Conservation (phyloP, 768 basidiomycete genomes). For the Mycena leptocephala region DNA sequence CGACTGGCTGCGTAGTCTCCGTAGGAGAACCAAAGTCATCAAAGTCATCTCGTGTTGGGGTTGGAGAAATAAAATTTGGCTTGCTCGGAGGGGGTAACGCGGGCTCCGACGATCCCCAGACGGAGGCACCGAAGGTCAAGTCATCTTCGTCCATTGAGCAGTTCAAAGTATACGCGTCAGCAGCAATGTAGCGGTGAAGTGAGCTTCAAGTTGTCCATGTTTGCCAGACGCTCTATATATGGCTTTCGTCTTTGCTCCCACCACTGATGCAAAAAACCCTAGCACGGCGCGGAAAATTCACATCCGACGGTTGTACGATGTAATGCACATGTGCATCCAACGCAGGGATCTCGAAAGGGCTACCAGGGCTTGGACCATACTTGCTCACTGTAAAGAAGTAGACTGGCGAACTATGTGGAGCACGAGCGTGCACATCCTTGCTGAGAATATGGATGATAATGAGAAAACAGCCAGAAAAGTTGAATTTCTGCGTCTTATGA, state of each 20-base stretch:
- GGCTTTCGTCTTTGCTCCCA: constrained; percentile 76
- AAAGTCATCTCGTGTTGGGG: constrained; percentile 64
- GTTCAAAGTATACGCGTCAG: constrained; percentile 1
- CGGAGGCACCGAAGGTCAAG: constrained; percentile 78
- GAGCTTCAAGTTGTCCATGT: neutral
- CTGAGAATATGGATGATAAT: constrained; percentile 46
- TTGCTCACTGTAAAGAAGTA: constrained; percentile 84
- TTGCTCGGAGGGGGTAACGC: constrained; percentile 47
- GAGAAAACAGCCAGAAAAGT: constrained; percentile 55
- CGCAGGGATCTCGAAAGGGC: constrained; percentile 77
- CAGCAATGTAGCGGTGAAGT: neutral
- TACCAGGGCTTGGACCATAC: constrained; percentile 79
- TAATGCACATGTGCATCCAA: constrained; percentile 81
- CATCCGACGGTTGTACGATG: constrained; percentile 81
- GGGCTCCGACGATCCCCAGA: constrained; percentile 75
- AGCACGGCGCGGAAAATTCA: constrained; percentile 78
- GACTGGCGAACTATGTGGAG: constrained; percentile 84
- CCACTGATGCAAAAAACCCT: constrained; percentile 61
- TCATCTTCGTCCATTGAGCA: constrained; percentile 76
- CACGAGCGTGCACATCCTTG: constrained; percentile 73
- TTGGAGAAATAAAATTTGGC: constrained; percentile 38
- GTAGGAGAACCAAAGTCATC: constrained; percentile 71
- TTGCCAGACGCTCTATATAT: constrained; percentile 33
- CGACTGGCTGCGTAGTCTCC: constrained; percentile 61
- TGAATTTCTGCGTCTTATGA: constrained; percentile 79